phyloP scores from a whole-genome alignment of 2,329 filamentous ascomycete genomes.

The Capronia americana region DNA sequence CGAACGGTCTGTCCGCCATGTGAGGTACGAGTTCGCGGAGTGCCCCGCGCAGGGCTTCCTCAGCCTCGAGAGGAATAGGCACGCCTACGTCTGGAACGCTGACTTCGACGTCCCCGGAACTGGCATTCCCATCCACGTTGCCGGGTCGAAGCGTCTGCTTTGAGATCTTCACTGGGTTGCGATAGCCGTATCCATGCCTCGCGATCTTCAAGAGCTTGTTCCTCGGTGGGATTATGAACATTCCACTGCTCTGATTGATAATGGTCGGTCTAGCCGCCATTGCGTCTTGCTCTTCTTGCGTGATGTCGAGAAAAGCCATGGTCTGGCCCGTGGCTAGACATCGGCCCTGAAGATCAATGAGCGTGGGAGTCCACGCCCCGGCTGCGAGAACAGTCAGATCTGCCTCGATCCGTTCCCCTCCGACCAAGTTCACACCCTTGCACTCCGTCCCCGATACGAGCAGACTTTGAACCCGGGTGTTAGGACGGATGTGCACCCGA shows the following conservation, averaged over 20 bases:
- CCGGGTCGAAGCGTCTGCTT: constrained; percentile 23
- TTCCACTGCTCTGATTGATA: constrained; percentile 56
- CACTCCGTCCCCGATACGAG: constrained; percentile 40
- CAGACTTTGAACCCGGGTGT: constrained; percentile 46
- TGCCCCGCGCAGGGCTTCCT: constrained; percentile 65
- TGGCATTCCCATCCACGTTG: constrained; percentile 8
- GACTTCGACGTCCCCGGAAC: constrained; percentile 40
- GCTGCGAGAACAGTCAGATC: constrained; percentile 69
- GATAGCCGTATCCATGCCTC: constrained; percentile 72
- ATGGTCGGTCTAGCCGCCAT: constrained; percentile 71
- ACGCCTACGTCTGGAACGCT: constrained; percentile 49
- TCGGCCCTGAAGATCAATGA: constrained; percentile 78
- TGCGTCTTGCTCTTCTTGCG: constrained; percentile 69
- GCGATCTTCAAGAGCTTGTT: constrained; percentile 67
- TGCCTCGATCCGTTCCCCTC: constrained; percentile 32
- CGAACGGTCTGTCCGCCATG: constrained; percentile 66
- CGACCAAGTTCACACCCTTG: constrained; percentile 32
- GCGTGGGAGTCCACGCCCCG: constrained; percentile 81
- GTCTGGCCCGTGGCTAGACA: constrained; percentile 82
- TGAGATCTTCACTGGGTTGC: constrained; percentile 30
- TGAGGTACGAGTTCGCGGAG: constrained; percentile 62
- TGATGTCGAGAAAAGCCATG: constrained; percentile 78
- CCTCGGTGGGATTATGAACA: constrained; percentile 63
- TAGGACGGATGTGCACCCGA: constrained; percentile 47
- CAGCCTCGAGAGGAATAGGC: constrained; percentile 61